phyloP scores from a whole-genome alignment of 805 yeast species.

The Yarrowia divulgata region DNA sequence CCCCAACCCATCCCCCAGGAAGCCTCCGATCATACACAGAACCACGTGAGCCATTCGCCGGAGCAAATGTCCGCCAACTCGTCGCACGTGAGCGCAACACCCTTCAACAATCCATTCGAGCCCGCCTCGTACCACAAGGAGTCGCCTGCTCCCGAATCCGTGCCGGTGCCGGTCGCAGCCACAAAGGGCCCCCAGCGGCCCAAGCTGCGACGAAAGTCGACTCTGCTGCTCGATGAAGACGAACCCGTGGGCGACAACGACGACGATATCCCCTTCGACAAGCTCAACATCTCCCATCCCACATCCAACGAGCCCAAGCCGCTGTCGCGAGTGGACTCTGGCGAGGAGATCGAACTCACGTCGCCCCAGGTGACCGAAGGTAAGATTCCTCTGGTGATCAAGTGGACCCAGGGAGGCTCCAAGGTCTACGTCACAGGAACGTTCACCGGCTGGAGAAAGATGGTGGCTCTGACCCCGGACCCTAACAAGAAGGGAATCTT shows the following conservation, averaged over 20 bases:
- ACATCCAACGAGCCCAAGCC: constrained; percentile 45
- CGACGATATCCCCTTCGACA: constrained; percentile 58
- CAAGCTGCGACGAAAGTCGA: constrained; percentile 65
- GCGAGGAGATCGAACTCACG: constrained; percentile 48
- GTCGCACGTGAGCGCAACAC: constrained; percentile 26
- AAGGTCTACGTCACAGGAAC: constrained; percentile 97
- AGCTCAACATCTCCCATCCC: constrained; percentile 53
- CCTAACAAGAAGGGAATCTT: constrained; percentile 50
- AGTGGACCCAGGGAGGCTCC: constrained; percentile 96
- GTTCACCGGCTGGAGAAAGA: constrained; percentile 97
- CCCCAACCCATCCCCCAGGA: constrained; percentile 29
- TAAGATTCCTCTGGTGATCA: constrained; percentile 65
- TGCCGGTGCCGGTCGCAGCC: background rate
- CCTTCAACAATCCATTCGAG: constrained; percentile 34
- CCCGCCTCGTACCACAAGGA: constrained; percentile 38
- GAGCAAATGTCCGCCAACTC: constrained; percentile 27
- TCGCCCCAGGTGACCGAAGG: constrained; percentile 44
- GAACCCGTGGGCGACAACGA: constrained; percentile 43
- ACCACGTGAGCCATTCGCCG: constrained; percentile 32
- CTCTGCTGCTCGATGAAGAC: constrained; percentile 76
- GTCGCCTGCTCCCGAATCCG: constrained; percentile 12
- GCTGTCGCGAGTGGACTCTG: constrained; percentile 49
- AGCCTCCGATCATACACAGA: background rate
- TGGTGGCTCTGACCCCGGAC: constrained; percentile 77
- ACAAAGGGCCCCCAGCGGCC: constrained; percentile 15